Base-by-base conservation (phyloP, 1,284 basidiomycete species). In the Cryptococcus sp. region DNA sequence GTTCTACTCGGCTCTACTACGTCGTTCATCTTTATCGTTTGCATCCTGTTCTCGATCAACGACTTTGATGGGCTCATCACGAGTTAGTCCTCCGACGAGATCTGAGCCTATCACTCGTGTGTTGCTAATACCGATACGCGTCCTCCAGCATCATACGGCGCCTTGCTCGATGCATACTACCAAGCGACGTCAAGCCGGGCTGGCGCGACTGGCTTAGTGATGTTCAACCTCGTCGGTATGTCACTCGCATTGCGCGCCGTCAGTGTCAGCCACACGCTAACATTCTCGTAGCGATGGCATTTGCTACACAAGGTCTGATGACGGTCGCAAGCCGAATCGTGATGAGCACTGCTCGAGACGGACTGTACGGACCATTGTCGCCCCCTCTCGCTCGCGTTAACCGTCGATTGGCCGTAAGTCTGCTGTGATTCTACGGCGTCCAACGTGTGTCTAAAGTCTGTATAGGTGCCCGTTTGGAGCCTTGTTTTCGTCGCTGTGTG, bases 311-410 rank as follows among this genome's bases (percentile, higher is more conserved):
- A 50, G 72, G 85, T 20, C 84, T 86, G 62, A 82, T 83, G 58
- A 85, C 84, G 52, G 85, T 84, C 4, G 83, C 85, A 8, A 87
- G 85, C 1, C 82, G 88, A 11, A 84, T 86, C 63, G 85, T 84
- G 3, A 85, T 85, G 80, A 83, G 84, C 41, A 88, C 89, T 62
- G 86, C 87, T 0, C 81, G 86, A 0, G 88, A 89, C 76, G 80
- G 80, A 54, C 86, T 85, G 3, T 80, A 88, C 22, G 64, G 56
- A 15, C 86, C 84, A 2, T 82, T 86, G 58, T 82, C 83, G 35
- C 50, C 50, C 2, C 72, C 79, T 55, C 85, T 88, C 69, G 75
- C 82, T 2, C 74, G 73, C 35, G 78, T 86, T 54, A 82, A 83
- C 64, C 62, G 63, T 41, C 30, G 22, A 11, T 73, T 75, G 17